Evolutionary conservation across 106 monocot genomes (phyloP), one percentile per base, ranked within the genome.

Genomic region (Dendrobium nobile): DNA sequence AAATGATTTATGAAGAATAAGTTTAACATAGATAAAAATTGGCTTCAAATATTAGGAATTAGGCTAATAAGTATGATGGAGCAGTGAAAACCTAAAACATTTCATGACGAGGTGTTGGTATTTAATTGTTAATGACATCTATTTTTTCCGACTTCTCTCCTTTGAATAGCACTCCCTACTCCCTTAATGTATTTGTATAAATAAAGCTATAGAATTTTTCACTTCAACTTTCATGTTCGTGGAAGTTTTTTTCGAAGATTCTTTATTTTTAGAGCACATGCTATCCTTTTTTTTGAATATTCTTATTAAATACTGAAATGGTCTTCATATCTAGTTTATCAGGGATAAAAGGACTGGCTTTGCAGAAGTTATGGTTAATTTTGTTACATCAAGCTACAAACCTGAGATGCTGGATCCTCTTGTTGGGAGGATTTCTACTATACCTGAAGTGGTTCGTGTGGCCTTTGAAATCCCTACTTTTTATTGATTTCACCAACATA

Each of bases 281-380:
- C 40, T 68, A 27, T 68, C 7, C 20, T 58, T 68, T 68, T 11
- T 33, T 28, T 40, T 70, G 0, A 33, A 70, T 33, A 70, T 61
- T 70, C 15, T 70, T 37, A 70, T 70, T 68, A 37, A 13, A 70
- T 37, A 22, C 70, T 33, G 28, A 70, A 70, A 79, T 82, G 41
- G 26, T 24, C 17, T 75, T 64, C 41, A 13, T 74, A 41, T 77
- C 7, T 83, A 82, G 17, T 87, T n/a, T 87, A 87, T 85, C 85
- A 97, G 97, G 77, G 80, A 94, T 85, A 45, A 74, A 75, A 85
- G 43, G 44, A 93, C 86, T 82, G 89, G 91, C 37, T 37, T 80
- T 82, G 87, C 85, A 17, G 91, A 98, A 85, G 54, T 98, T 27
- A 98, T 98, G 98, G 95, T 98, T 59, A 98, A 98, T 80, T 98